Evolutionary conservation across 345 rosid genomes (phyloP), one percentile per base, ranked within the genome.

Genomic region (Chamaenerion angustifolium): DNA sequence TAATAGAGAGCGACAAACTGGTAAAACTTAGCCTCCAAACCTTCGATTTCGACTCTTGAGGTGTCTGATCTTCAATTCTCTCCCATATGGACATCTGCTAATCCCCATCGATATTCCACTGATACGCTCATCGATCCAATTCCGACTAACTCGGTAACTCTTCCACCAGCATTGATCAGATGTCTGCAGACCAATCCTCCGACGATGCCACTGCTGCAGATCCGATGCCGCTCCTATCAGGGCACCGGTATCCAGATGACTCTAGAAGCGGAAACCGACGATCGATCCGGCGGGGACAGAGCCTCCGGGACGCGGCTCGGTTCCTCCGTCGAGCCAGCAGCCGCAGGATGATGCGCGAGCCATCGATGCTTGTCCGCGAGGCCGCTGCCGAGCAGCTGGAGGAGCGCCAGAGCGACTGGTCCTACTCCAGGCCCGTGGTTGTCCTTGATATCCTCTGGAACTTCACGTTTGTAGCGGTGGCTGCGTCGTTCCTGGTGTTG

Each of bases 391-490:
- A 90, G 79, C 94, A 90, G 72, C 76, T 90, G 23, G 98, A 90
- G 76, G 95, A 83, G 66, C 80, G 95, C 40, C 98, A 86, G 81
- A 86, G 89, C 67, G 98, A 86, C 62, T 90, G 98, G 98, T 94
- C 98, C 16, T 86, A 90, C 61, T 90, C 98, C 31, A 83, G 80
- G 71, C 96, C 96, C 16, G 89, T 86, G 35, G 96, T 90, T 55
- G 60, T 86, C 18, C 79, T 90, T 12, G 98, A 90, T 44, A 66
- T 81, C 54, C 42, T 86, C 1, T 90, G 94, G 98, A 90, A 90
- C 52, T 66, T 90, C 43, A 88, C 88, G 6, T 90, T 90, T 16
- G 83, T 90, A 31, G 86, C 78, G 9, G 94, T 75, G 48, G 94
- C 96, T 2, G 18, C 55, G 15, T 56, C 73, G 52, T 83, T 83